Evolutionary conservation across 495 filamentous ascomycete genomes (phyloP), one percentile per base, ranked within the genome.

Genomic region (Hypoxylon perforatum): DNA sequence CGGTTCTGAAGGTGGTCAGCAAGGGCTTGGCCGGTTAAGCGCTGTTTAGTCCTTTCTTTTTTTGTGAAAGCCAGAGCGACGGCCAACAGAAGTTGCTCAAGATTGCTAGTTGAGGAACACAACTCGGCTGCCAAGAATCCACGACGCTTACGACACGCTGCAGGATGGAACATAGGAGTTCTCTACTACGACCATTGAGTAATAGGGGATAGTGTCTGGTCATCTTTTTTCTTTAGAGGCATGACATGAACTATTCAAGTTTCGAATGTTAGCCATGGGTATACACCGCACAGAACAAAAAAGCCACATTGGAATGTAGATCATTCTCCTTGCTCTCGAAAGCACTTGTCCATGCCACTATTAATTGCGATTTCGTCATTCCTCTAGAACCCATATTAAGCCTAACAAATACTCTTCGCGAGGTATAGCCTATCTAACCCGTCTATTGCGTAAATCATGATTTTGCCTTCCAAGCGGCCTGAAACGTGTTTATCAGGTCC

Each of bases 1-100:
- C 85, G 61, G 82, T 98, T 70, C 82, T 97, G 69, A 82, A 81
- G 76, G 87, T 89, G 58, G 90, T 93, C 79, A 91, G 88, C 87
- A 94, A 93, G 85, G 91, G 90, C 54, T 65, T 80, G 41, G 82
- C 83, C 48, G 73, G 71, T 45, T 76, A 78, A 73, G 58, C 36
- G 44, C 9, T 23, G n/a, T 47, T 48, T 14, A 10, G 11, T 21
- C n/a, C n/a, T n/a, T n/a, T n/a, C n/a, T n/a, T n/a, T n/a, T n/a
- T 33, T 25, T 39, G 12, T 3, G n/a, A 51, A 64, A 50, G 41
- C 44, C 42, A 59, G 65, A 60, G 50, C 61, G 51, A 36, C 65
- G 39, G 38, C 17, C 12, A 44, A 63, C 19, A 12, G 44, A 57
- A 45, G 36, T 64, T 69, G 49, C 49, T 45, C 44, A 60, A 44